A percentile compares a stretch with the other conserved stretches of the same genome.
Evolutionary conservation across 2,329 filamentous ascomycete genomes (phyloP).

Genomic region (Apiospora aurea): DNA sequence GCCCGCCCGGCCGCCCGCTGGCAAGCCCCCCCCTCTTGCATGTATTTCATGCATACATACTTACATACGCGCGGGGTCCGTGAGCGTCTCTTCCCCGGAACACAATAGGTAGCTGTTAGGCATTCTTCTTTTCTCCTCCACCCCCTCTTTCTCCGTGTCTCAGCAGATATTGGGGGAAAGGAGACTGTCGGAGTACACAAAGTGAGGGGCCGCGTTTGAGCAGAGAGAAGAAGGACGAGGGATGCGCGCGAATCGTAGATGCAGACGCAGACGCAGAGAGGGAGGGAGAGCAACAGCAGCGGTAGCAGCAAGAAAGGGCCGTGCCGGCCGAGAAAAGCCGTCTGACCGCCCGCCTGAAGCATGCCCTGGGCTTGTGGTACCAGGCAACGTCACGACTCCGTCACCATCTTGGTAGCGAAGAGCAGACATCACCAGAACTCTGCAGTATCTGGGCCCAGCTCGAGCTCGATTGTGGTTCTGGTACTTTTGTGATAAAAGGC

Average conservation of each 20-base stretch:
- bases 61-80: background rate
- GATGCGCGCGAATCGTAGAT: background rate
- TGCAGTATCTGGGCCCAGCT: background rate
- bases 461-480: slow-evolving; percentile 7
- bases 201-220: background rate
- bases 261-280: background rate
- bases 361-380: background rate
- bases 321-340: slow-evolving; percentile 11
- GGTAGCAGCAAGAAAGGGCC: background rate
- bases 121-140: background rate
- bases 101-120: background rate
- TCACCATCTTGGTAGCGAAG: background rate
- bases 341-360: background rate
- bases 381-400: slow-evolving; percentile 16
- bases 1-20: too few relatives aligned
- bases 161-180: background rate
- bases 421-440: background rate
- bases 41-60: background rate
- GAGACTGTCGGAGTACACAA: background rate
- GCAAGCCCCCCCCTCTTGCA: background rate
- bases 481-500: background rate
- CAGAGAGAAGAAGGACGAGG: background rate
- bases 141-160: background rate
- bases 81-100: background rate
- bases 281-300: background rate